These are phyloP conservation scores for Volvox africanus DNA, from an alignment of 139 green algal species.

Conservation along the genomic window DNA sequence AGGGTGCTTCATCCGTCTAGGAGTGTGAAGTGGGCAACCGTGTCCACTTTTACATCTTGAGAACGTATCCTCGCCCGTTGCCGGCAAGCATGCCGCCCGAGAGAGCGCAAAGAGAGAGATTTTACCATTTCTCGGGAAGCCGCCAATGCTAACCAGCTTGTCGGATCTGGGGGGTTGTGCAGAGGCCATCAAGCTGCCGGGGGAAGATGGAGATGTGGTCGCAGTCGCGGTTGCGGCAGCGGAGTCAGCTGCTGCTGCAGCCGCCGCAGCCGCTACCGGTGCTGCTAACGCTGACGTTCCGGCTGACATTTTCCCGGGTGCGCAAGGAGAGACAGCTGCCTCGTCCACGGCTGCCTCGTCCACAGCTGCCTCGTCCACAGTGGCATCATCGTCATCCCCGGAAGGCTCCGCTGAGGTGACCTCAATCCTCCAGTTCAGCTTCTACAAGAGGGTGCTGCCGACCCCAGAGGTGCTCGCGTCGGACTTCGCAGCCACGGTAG, in stretches of 20 bases:
- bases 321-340: too few species aligned
- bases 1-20: too few species aligned
- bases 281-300: background rate
- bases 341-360: background rate
- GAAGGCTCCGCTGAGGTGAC: background rate
- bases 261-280: background rate
- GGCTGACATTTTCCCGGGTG: background rate
- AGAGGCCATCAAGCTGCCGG: background rate
- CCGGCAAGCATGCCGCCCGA: too few species aligned
- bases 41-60: too few species aligned
- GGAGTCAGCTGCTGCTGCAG: background rate
- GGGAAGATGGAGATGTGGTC: background rate
- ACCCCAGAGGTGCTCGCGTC: background rate
- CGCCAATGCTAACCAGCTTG: too few species aligned
- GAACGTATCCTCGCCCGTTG: too few species aligned
- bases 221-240: background rate
- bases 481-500: background rate
- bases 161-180: too few species aligned
- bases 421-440: slow-evolving; percentile 27
- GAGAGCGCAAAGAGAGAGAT: too few species aligned
- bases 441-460: slow-evolving; percentile 34
- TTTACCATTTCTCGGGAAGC: too few species aligned
- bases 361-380: background rate
- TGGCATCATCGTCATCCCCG: background rate
- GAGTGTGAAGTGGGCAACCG: background rate